phyloP scores from a whole-genome alignment of 345 rosid genomes.

The Clarkia xantiana region DNA sequence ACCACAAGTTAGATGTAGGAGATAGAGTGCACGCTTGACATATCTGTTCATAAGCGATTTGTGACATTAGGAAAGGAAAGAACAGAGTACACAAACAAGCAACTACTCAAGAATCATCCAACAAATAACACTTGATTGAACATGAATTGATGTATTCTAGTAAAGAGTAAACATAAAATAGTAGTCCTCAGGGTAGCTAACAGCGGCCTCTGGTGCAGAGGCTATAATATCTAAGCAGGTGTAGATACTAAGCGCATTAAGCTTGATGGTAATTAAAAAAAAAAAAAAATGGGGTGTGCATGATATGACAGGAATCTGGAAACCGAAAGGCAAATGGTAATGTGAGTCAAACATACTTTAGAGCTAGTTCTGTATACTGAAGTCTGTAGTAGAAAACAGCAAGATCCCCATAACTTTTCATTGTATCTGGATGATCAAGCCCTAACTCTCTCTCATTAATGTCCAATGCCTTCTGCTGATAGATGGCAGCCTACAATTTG shows the following conservation, averaged over 20 bases:
- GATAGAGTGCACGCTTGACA: slow-evolving; percentile 95
- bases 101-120: background rate
- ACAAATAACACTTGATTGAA: too few relatives aligned
- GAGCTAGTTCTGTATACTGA: slow-evolving; percentile 95
- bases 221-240: too few relatives aligned
- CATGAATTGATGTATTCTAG: too few relatives aligned
- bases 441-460: slow-evolving; percentile 98
- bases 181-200: too few relatives aligned
- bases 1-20: slow-evolving; percentile 91
- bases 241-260: background rate
- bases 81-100: slow-evolving; percentile 8
- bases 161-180: too few relatives aligned
- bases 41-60: slow-evolving; percentile 40
- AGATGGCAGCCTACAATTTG: slow-evolving; percentile 72
- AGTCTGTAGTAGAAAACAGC: slow-evolving; percentile 99
- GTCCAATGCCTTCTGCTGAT: slow-evolving; percentile 98
- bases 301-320: background rate
- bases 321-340: background rate
- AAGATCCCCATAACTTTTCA: slow-evolving; percentile 99
- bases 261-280: background rate
- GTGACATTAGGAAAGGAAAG: slow-evolving; percentile 4
- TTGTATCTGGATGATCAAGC: slow-evolving; percentile 97
- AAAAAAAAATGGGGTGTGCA: background rate
- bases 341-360: slow-evolving; percentile 48
- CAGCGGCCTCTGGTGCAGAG: too few relatives aligned